Conservation (phyloP, 73 alveolate genomes). For the Tetrahymena borealis region DNA sequence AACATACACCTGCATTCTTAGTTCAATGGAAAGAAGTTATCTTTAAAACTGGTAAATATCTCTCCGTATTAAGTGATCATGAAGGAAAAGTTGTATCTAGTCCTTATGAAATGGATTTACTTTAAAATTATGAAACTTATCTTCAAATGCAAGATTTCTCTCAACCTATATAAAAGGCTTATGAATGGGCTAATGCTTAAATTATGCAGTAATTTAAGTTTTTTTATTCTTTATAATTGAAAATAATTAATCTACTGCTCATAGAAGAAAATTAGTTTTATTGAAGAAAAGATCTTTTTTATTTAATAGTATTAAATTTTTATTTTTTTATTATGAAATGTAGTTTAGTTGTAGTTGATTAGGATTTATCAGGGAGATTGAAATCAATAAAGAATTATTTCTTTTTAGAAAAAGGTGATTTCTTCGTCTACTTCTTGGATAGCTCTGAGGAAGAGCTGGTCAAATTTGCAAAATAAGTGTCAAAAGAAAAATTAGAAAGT, state of each 20-base stretch:
- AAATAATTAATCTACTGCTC: conserved; percentile 51
- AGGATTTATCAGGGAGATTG: conserved; percentile 36
- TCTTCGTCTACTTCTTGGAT: conserved; percentile 62
- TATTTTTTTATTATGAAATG: neutral
- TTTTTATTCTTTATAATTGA: too few species aligned
- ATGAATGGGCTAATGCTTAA: conserved; percentile 61
- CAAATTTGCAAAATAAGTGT: conserved; percentile 37
- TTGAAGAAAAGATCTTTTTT: too few species aligned
- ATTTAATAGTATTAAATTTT: too few species aligned
- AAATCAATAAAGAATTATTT: conserved; percentile 60
- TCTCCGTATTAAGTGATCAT: conserved; percentile 82
- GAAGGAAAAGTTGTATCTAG: conserved; percentile 73
- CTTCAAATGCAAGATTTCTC: conserved; percentile 43
- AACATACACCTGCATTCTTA: conserved; percentile 77
- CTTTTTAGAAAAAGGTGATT: conserved; percentile 68
- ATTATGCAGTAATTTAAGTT: neutral
- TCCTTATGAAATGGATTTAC: conserved; percentile 73
- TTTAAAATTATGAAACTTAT: conserved; percentile 10
- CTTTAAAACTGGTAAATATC: conserved; percentile 85
- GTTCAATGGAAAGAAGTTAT: conserved; percentile 70
- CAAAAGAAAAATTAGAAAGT: conserved; percentile 58
- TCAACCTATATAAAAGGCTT: conserved; percentile 60
- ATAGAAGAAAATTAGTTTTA: conserved; percentile 46
- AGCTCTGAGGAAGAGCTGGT: conserved; percentile 60
- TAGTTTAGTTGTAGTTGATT: neutral